A percentile compares a stretch with the other conserved stretches of the same genome.
Evolutionary conservation across 148 eudicot species (phyloP).

Genomic region (Rhododendron ferrugineum): DNA sequence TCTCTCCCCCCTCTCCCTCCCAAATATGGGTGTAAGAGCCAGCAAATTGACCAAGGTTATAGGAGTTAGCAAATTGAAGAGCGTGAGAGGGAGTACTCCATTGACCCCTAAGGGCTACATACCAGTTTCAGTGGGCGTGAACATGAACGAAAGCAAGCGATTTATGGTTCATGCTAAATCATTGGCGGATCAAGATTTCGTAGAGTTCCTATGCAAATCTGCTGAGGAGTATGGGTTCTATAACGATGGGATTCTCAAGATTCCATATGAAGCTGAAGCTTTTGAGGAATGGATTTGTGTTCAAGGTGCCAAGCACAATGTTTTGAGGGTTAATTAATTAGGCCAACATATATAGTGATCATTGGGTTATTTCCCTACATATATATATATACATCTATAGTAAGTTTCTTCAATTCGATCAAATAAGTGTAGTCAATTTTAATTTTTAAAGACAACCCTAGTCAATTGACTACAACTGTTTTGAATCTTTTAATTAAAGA

Average conservation of each 20-base stretch:
- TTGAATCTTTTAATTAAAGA: no score
- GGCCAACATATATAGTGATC: not conserved
- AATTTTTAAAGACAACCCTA: no score
- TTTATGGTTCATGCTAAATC: constrained; percentile 28
- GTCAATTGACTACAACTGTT: no score
- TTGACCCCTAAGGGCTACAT: constrained; percentile 23
- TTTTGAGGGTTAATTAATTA: constrained; percentile 6
- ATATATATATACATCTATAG: no score
- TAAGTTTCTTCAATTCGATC: not conserved
- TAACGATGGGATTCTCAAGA: constrained; percentile 24
- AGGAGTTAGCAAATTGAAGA: not conserved
- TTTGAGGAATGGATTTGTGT: constrained; percentile 27
- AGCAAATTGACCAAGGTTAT: constrained; percentile 6
- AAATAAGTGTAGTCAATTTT: no score
- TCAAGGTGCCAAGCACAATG: constrained; percentile 14
- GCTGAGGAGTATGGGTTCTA: constrained; percentile 31
- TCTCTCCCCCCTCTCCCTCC: not conserved
- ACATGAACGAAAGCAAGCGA: constrained; percentile 14
- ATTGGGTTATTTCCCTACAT: no score
- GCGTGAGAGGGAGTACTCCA: not conserved
- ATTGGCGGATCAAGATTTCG: constrained; percentile 18
- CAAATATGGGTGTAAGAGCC: constrained; percentile 2
- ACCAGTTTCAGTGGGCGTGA: constrained; percentile 27
- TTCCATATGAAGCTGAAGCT: constrained; percentile 27
- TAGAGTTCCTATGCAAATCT: constrained; percentile 22